Base-by-base conservation (phyloP, 495 filamentous ascomycete genomes). In the Penicillium egyptiacum region DNA sequence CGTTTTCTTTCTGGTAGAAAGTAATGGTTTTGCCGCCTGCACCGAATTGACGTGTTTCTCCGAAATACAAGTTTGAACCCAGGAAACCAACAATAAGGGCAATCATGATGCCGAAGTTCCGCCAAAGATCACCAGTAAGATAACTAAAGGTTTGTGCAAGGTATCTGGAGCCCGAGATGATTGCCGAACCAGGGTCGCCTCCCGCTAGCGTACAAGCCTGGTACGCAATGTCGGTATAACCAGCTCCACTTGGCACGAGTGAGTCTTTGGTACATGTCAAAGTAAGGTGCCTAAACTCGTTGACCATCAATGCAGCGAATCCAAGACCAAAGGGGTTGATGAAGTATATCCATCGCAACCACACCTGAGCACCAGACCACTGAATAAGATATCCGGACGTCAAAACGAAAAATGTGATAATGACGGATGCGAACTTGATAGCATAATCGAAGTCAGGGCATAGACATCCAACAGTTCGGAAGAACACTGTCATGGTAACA, bases 391-490 rank as follows among this genome's bases (percentile, higher is more conserved):
- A 94, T 10, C 90, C 90, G 5, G 83, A 86, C 0, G 90, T 93
- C 37, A 90, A 66, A 31, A 95, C 84, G 65, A 91, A 89, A 16
- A 92, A 69, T 0, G 88, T 91, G 62, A 95, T 89, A 25, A 88
- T 82, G 1, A 88, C 77, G 7, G 85, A 82, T 3, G 87, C 90
- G 63, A 90, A 88, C 68, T 89, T 91, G 65, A 91, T 88, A 9
- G 90, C 90, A 47, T 88, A 91, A 62, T 94, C 90, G 57, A 94
- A 94, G 58, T 91, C 88, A 0, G 90, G 88, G 55, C 87, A 88
- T 12, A 94, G 53, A 62, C 88, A 92, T 19, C 85, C 89, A 12
- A 91, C 81, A 1, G 88, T 89, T 57, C 89, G 75, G 81, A 92
- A 92, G 64, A 89, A 87, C 7, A 92, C 77, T 0, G 89, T 90